Conservation (phyloP, 352 stramenopile species). For the Phytophthora brassicae region DNA sequence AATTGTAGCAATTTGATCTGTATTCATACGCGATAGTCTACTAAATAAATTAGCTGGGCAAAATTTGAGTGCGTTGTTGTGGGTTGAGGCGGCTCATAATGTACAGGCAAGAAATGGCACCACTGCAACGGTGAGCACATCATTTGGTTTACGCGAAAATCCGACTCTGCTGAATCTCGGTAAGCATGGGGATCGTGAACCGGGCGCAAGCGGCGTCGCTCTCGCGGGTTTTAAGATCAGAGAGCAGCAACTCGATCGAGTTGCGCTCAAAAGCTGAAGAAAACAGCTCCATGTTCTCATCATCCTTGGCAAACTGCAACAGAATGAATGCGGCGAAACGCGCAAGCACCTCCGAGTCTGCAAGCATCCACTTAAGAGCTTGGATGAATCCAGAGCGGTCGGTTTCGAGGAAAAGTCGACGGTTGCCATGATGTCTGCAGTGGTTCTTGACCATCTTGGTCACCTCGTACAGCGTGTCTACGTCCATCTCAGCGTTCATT, state of each 20-base stretch:
- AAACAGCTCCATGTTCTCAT: slow-evolving; percentile 43
- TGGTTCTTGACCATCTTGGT: slow-evolving; percentile 67
- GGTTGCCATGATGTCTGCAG: slow-evolving; percentile 73
- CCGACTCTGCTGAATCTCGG: slow-evolving; percentile 57
- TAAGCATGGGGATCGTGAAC: slow-evolving; percentile 59
- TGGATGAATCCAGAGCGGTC: slow-evolving; percentile 46
- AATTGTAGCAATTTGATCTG: slow-evolving; percentile 5
- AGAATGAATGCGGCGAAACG: slow-evolving; percentile 74
- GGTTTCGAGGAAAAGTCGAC: slow-evolving; percentile 51
- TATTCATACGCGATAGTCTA: slow-evolving; percentile 23
- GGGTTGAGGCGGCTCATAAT: slow-evolving; percentile 15
- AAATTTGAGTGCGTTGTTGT: slow-evolving; percentile 18
- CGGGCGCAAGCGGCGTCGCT: slow-evolving; percentile 26
- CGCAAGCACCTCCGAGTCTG: slow-evolving; percentile 50
- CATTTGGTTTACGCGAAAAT: slow-evolving; percentile 47
- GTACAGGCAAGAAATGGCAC: slow-evolving; percentile 17
- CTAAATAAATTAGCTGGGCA: slow-evolving; percentile 25
- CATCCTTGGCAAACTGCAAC: slow-evolving; percentile 53
- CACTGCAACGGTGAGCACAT: too few relatives aligned
- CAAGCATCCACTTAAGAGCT: slow-evolving; percentile 68
- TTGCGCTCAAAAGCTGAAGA: slow-evolving; percentile 62
- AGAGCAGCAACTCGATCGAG: slow-evolving; percentile 51
- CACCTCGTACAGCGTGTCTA: slow-evolving; percentile 64
- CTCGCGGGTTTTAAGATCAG: slow-evolving; percentile 37
- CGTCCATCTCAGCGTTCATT: slow-evolving; percentile 60